These are phyloP conservation scores for Trametes hirsuta DNA, from an alignment of 1,284 basidiomycete genomes.

Conservation along the genomic window DNA sequence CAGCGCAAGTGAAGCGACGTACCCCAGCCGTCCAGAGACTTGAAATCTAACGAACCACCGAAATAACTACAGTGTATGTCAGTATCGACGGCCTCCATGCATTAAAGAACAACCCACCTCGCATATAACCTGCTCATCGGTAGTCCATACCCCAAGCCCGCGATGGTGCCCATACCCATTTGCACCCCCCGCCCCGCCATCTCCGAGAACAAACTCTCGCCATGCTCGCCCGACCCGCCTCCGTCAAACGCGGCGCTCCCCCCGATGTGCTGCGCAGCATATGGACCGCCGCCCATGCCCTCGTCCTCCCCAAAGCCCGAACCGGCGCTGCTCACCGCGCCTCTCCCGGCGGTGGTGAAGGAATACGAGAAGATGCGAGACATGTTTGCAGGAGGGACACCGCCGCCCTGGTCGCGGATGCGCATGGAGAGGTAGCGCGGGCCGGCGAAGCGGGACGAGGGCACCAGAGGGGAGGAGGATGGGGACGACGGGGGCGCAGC, in stretches of 20 bases:
- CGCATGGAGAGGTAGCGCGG: constrained; percentile 71
- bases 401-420: constrained; percentile 86
- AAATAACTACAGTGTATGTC: constrained; percentile 57
- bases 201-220: constrained; percentile 65
- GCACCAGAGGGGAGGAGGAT: background rate
- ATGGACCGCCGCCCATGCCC: constrained; percentile 61
- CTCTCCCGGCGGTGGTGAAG: constrained; percentile 77
- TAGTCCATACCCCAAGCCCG: constrained; percentile 83
- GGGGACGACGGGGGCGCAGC: constrained; percentile 1
- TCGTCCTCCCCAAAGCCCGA: constrained; percentile 40
- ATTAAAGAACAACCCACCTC: constrained; percentile 42
- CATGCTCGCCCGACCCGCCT: constrained; percentile 41
- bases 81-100: background rate
- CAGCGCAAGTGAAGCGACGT: constrained; percentile 24
- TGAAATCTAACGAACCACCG: constrained; percentile 76
- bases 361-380: constrained; percentile 87
- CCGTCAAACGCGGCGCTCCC: constrained; percentile 66
- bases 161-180: constrained; percentile 75
- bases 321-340: constrained; percentile 34
- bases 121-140: constrained; percentile 87
- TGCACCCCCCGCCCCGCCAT: constrained; percentile 78
- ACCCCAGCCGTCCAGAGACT: constrained; percentile 84
- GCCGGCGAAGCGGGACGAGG: constrained; percentile 13
- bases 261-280: constrained; percentile 73
- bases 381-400: constrained; percentile 76